Evolutionary conservation across 2,329 filamentous ascomycete species (phyloP), one percentile per base, ranked within the genome.

Genomic region (Sphaerulina vaccinii): DNA sequence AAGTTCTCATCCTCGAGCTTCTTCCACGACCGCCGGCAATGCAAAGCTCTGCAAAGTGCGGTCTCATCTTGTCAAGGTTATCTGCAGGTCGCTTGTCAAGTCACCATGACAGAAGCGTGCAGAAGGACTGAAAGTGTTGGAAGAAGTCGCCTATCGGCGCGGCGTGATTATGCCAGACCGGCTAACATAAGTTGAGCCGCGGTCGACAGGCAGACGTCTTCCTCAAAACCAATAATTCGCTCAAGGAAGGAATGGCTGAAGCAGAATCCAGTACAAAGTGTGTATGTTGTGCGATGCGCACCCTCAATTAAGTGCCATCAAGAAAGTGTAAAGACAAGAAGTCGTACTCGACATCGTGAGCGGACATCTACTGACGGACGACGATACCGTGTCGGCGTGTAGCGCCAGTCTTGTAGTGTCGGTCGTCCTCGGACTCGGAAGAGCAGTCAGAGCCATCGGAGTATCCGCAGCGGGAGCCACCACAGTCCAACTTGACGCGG

Each of bases 401-500:
- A 36, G 70, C 68, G 57, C 62, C 62, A 27, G 54, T 45, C 42
- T 58, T 51, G 48, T 59, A 58, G 22, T 32, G 42, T 13, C 32
- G 42, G 35, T 62, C 73, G 65, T 84, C 82, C 58, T 86, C 84
- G 36, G 65, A 72, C 62, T 85, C 85, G 63, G 80, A 86, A 62
- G 84, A 90, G 78, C 85, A 89, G 50, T 82, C 81, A 47, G 77
- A 81, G 57, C 79, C 81, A 55, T 87, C 83, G 59, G 81, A 82
- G 75, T 88, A 93, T 67, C 89, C 88, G 75, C 92, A 96, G 70
- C 89, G 86, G 56, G 84, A 79, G 63, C 92, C 92, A 64, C 90
- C 90, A 69, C 92, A 97, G 82, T 96, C 91, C 71, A 96, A 84
- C 82, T 92, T 93, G 81, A 97, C 87, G 67, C 91, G 86, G 73